Percentiles rank a stretch among this genome's conserved stretches.
Conservation (phyloP, 352 stramenopile genomes). For the Plasmopara halstedii region DNA sequence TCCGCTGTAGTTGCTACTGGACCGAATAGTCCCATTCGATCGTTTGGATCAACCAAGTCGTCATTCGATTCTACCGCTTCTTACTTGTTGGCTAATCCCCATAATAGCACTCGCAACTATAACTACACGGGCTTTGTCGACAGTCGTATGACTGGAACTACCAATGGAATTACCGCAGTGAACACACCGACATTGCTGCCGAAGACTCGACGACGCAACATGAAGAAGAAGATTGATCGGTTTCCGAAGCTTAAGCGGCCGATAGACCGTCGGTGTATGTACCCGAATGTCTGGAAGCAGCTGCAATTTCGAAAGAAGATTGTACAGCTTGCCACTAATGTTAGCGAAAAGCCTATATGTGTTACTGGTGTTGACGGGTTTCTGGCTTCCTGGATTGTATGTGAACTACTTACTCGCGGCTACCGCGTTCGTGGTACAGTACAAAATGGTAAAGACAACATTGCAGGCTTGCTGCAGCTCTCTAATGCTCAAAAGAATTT, state of each 20-base stretch:
- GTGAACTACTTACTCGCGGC: slow-evolving; percentile 61
- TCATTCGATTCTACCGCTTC: slow-evolving; percentile 23
- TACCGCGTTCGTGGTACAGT: slow-evolving; percentile 82
- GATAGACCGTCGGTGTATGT: slow-evolving; percentile 56
- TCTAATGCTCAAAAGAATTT: slow-evolving; percentile 75
- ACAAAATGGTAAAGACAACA: slow-evolving; percentile 81
- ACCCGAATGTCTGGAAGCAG: slow-evolving; percentile 71
- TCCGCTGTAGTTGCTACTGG: slow-evolving; percentile 12
- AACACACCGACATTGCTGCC: slow-evolving; percentile 6
- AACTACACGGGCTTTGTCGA: slow-evolving; percentile 3
- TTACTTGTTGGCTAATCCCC: slow-evolving; percentile 13
- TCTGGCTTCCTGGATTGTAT: slow-evolving; percentile 79
- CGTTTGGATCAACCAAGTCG: slow-evolving; percentile 31
- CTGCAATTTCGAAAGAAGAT: slow-evolving; percentile 79
- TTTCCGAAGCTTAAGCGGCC: slow-evolving; percentile 24
- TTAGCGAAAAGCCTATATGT: slow-evolving; percentile 76
- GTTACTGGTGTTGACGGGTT: slow-evolving; percentile 84
- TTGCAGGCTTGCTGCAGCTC: slow-evolving; percentile 64
- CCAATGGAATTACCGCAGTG: not conserved
- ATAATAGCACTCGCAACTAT: slow-evolving; percentile 16
- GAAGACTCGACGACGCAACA: slow-evolving; percentile 21
- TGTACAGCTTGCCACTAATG: slow-evolving; percentile 62
- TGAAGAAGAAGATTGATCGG: slow-evolving; percentile 23
- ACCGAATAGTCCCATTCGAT: slow-evolving; percentile 20
- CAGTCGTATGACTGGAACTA: not conserved